Evolutionary conservation across 352 stramenopile genomes (phyloP), one percentile per base, ranked within the genome.

Genomic region (Phytophthora foliorum): DNA sequence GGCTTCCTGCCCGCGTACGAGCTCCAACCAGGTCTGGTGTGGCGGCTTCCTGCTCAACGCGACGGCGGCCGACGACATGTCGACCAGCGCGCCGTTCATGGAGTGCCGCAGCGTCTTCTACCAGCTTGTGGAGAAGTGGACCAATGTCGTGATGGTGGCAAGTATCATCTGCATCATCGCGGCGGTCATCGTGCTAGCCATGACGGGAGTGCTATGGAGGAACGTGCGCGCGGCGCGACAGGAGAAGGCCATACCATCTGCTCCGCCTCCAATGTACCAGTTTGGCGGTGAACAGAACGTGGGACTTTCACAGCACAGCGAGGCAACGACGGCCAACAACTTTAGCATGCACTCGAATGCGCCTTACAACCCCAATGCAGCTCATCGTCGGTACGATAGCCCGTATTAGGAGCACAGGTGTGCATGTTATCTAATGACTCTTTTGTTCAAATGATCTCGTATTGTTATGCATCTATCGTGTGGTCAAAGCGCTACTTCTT

Each of bases 11-110:
- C 75, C 74, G 24, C 76, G 78, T 24, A 82, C 75, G 10, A 66
- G 69, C 34, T 38, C 66, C 39, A 93, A 91, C 56, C 78, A 91
- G 67, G 22, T 82, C 56, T 96, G 87, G 86, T 96, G 88, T 48
- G 82, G 81, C 42, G 54, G 67, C 19, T 90, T 94, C 63, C 68
- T 96, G 53, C 54, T 91, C 32, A 83, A 77, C 55, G 67, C 74
- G 6, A 89, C 78, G 11, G 48, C 41, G 6, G 75, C 67, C 14
- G 77, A 81, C 55, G 71, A 78, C 36, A 82, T 80, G 70, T 77
- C 64, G 9, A 72, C 38, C 13, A 80, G 45, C 19, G 74, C 86
- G 10, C 87, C 87, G 8, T 95, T 92, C 81, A 71, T 82, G 45
- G 74, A 86, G 53, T 95, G 88, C 51, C 86, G 86, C 57, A 50